phyloP scores from a whole-genome alignment of 2,329 filamentous ascomycete species.

The Xylariaceae sp. region DNA sequence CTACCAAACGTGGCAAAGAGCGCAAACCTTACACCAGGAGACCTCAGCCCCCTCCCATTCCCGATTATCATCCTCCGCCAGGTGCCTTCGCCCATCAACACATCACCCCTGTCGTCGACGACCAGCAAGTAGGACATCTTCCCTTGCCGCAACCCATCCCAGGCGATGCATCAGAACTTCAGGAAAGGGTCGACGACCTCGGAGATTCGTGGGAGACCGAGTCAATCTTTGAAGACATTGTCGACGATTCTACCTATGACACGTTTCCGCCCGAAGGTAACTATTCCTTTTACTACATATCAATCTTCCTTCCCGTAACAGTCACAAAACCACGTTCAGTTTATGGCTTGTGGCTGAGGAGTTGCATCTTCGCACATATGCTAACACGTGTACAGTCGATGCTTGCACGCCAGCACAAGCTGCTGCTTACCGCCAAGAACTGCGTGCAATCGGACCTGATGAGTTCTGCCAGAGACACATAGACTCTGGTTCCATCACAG shows the following conservation, averaged over 20 bases:
- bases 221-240: slow-evolving; percentile 46
- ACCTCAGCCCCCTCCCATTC: too few species aligned
- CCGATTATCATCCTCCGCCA: too few species aligned
- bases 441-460: slow-evolving; percentile 74
- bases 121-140: slow-evolving; percentile 21
- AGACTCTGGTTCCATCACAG: slow-evolving; percentile 65
- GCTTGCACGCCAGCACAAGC: slow-evolving; percentile 59
- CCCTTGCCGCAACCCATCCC: slow-evolving; percentile 13
- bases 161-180: slow-evolving; percentile 16
- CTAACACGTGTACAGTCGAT: slow-evolving; percentile 25
- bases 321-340: neutral
- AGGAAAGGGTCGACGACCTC: slow-evolving; percentile 21
- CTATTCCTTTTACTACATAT: slow-evolving; percentile 1
- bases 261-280: slow-evolving; percentile 36
- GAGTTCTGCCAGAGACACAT: slow-evolving; percentile 74
- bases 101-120: slow-evolving; percentile 18
- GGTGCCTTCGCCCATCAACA: neutral
- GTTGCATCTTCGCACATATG: neutral
- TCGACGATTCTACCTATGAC: slow-evolving; percentile 44
- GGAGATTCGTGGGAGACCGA: slow-evolving; percentile 42
- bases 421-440: slow-evolving; percentile 62
- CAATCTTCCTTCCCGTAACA: neutral
- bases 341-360: neutral
- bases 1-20: too few species aligned
- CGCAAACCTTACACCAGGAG: too few species aligned